Percentiles rank a stretch among this genome's conserved stretches.
These are phyloP conservation scores for Lavandula angustifolia DNA, from an alignment of 257 asterid species.

Conservation along the genomic window DNA sequence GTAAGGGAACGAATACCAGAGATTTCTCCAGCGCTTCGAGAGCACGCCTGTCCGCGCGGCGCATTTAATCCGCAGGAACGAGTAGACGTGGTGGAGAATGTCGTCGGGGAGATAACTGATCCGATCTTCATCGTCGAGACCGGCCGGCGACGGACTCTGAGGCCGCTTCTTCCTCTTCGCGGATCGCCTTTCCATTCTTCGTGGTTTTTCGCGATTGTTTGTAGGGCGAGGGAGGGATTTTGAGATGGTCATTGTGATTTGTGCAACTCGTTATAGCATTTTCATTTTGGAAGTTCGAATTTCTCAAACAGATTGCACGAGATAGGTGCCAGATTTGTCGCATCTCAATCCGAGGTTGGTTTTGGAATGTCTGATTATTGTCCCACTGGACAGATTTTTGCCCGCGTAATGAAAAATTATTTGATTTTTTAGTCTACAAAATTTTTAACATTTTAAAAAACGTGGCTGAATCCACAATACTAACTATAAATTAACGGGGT, in stretches of 20 bases:
- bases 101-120: conserved; percentile 82
- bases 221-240: background rate
- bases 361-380: background rate
- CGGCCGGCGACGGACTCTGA: background rate
- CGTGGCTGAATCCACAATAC: no score
- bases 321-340: conserved; percentile 32
- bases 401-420: no score
- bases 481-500: no score
- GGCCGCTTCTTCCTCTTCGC: conserved; percentile 54
- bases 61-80: conserved; percentile 56
- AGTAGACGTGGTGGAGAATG: conserved; percentile 60
- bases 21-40: conserved; percentile 60
- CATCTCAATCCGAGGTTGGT: conserved; percentile 16
- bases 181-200: conserved; percentile 82
- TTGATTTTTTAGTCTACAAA: no score
- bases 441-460: no score
- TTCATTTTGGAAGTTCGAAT: conserved; percentile 34
- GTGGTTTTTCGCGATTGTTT: background rate
- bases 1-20: conserved; percentile 77
- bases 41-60: conserved; percentile 62
- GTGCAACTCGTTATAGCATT: no score
- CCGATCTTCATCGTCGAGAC: conserved; percentile 37
- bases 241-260: conserved; percentile 4
- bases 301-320: conserved; percentile 35
- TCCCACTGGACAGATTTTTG: no score